phyloP scores from a whole-genome alignment of 75 land plant species.

The Azolla pinnata region DNA sequence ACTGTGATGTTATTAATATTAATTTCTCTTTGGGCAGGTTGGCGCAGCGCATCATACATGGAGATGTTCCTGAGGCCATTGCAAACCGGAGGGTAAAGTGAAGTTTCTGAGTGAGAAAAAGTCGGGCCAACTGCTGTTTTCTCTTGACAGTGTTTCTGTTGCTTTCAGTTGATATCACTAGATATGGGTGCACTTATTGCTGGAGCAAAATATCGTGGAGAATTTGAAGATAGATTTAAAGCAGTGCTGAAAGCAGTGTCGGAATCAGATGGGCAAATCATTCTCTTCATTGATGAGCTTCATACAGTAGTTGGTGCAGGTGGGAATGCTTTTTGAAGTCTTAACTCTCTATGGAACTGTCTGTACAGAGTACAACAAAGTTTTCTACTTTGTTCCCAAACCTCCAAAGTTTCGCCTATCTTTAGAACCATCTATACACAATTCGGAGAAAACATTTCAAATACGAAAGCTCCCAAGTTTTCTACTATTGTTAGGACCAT shows the following conservation, averaged over 20 bases:
- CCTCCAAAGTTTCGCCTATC: too few relatives aligned
- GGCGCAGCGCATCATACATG: slow-evolving; percentile 73
- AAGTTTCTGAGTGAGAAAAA: background rate
- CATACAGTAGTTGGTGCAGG: slow-evolving; percentile 66
- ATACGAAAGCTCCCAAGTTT: too few relatives aligned
- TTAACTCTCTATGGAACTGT: too few relatives aligned
- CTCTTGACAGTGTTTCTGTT: background rate
- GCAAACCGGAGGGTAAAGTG: slow-evolving; percentile 50
- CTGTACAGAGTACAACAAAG: too few relatives aligned
- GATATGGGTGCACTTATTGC: slow-evolving; percentile 60
- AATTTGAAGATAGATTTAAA: slow-evolving; percentile 58
- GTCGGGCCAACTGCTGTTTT: too few relatives aligned
- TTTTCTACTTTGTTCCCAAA: too few relatives aligned
- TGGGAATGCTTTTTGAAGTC: too few relatives aligned
- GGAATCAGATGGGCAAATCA: slow-evolving; percentile 47
- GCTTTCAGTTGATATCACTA: slow-evolving; percentile 37
- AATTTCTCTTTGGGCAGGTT: slow-evolving; percentile 34
- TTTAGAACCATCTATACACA: too few relatives aligned
- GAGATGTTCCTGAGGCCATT: slow-evolving; percentile 76
- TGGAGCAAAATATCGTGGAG: slow-evolving; percentile 60
- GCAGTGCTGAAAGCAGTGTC: slow-evolving; percentile 56
- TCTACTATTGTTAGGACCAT: too few relatives aligned
- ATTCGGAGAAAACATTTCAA: too few relatives aligned
- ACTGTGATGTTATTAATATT: background rate
- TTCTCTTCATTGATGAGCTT: slow-evolving; percentile 63